A percentile compares a stretch with the other conserved stretches of the same genome.
Evolutionary conservation across 1,284 basidiomycete genomes (phyloP).

Genomic region (Blastosporella zonata): DNA sequence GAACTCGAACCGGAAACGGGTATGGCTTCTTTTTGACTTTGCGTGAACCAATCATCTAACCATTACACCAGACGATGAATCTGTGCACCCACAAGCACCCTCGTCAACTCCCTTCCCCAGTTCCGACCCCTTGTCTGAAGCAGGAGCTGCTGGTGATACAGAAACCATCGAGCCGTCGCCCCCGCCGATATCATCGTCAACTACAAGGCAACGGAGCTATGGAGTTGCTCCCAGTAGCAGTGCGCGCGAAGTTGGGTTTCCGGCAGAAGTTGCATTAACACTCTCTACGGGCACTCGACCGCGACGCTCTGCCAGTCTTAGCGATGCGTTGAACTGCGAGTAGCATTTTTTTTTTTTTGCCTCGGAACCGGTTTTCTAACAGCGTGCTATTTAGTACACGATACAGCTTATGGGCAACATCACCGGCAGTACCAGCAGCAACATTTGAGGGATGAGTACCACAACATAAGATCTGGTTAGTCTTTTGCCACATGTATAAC

Average conservation of each 20-base stretch:
- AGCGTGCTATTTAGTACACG: conserved; percentile 14
- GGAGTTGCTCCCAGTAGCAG: conserved; percentile 19
- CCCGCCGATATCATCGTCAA: conserved; percentile 19
- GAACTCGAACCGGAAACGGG: conserved; percentile 26
- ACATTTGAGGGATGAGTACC: conserved; percentile 19
- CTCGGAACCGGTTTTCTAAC: background rate
- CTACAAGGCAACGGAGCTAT: conserved; percentile 24
- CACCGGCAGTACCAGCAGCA: conserved; percentile 17
- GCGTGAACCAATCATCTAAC: background rate
- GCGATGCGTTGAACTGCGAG: conserved; percentile 47
- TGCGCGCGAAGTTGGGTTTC: conserved; percentile 15
- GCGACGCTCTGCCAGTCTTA: conserved; percentile 66
- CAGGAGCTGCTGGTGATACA: conserved; percentile 9
- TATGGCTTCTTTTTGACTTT: conserved; percentile 14
- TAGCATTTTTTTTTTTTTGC: background rate
- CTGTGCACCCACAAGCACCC: conserved; percentile 12
- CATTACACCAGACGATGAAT: conserved; percentile 27
- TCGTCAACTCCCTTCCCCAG: conserved; percentile 22
- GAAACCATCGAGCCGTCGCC: conserved; percentile 25
- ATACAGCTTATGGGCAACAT: conserved; percentile 19
- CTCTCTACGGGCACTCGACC: conserved; percentile 45
- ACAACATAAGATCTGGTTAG: conserved; percentile 16
- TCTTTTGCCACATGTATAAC: background rate
- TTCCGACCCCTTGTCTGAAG: conserved; percentile 12
- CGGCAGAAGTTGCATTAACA: conserved; percentile 25